Evolutionary conservation across 352 stramenopile species (phyloP).

Genomic region (Phytophthora ramorum): DNA sequence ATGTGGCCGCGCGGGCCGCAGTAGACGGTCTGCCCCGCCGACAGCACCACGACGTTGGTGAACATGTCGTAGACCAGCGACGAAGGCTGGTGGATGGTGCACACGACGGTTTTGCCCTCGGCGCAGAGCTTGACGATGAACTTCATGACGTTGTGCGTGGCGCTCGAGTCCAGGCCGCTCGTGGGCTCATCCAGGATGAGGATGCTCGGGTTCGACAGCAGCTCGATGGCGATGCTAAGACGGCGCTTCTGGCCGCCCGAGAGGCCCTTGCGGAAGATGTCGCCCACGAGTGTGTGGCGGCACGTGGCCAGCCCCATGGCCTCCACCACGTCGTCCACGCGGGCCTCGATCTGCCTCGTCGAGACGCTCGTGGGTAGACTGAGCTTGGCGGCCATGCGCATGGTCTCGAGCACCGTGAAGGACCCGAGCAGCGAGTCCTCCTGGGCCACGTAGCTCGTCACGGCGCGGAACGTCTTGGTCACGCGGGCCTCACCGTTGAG

Average conservation of each 20-base stretch:
- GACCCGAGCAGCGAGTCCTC: constrained; percentile 69
- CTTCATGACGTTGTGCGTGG: constrained; percentile 58
- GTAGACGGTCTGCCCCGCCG: constrained; percentile 80
- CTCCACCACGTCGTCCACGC: constrained; percentile 58
- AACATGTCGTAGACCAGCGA: constrained; percentile 71
- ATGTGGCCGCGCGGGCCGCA: constrained; percentile 59
- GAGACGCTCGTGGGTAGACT: constrained; percentile 50
- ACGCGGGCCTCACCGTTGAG: constrained; percentile 50
- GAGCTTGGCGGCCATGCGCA: constrained; percentile 67
- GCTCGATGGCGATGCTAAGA: constrained; percentile 80
- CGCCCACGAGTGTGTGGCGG: constrained; percentile 69
- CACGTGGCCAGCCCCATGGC: constrained; percentile 57
- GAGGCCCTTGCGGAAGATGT: constrained; percentile 80
- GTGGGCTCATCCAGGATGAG: constrained; percentile 87
- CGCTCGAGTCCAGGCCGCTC: constrained; percentile 59
- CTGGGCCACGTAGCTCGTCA: constrained; percentile 75
- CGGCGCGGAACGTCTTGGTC: constrained; percentile 44
- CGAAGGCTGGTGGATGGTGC: constrained; percentile 79
- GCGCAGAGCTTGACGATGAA: constrained; percentile 43
- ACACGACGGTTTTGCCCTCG: constrained; percentile 55
- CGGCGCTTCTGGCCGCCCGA: constrained; percentile 81
- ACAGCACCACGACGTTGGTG: constrained; percentile 62
- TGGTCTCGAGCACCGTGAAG: constrained; percentile 74
- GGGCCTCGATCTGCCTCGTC: constrained; percentile 22
- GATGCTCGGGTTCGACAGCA: constrained; percentile 73